phyloP scores from a whole-genome alignment of 2,329 filamentous ascomycete genomes.

The Boeremia exigua region DNA sequence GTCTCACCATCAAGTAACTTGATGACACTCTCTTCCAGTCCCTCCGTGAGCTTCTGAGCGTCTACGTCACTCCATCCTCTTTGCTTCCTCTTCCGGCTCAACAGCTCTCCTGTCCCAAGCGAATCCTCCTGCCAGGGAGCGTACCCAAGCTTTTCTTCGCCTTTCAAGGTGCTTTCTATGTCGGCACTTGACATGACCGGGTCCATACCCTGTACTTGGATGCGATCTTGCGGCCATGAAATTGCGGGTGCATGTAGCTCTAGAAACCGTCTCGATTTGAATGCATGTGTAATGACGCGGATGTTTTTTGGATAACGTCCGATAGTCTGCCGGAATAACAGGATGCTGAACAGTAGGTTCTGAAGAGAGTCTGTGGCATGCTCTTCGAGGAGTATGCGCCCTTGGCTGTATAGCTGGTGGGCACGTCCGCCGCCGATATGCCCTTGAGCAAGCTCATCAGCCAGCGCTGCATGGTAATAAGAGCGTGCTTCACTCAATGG shows the following conservation, averaged over 20 bases:
- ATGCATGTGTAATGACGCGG: conserved; percentile 56
- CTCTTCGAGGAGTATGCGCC: conserved; percentile 66
- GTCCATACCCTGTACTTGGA: conserved; percentile 55
- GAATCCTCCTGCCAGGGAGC: conserved; percentile 48
- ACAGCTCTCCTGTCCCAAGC: conserved; percentile 44
- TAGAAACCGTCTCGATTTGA: conserved; percentile 54
- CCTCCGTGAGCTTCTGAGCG: conserved; percentile 25
- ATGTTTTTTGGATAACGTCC: conserved; percentile 51
- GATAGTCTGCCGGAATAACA: conserved; percentile 55
- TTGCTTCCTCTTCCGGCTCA: conserved; percentile 48
- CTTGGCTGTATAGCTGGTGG: conserved; percentile 40
- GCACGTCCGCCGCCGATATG: conserved; percentile 32
- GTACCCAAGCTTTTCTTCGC: conserved; percentile 48
- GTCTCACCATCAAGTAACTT: conserved; percentile 31
- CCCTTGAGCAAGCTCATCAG: conserved; percentile 31
- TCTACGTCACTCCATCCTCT: conserved; percentile 48
- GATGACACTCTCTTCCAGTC: conserved; percentile 39
- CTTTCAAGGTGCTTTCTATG: conserved; percentile 43
- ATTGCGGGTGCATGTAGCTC: conserved; percentile 51
- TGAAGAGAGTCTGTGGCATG: conserved; percentile 84
- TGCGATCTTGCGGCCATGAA: conserved; percentile 49
- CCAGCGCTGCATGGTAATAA: conserved; percentile 45
- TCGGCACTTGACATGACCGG: conserved; percentile 50
- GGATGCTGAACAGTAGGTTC: conserved; percentile 79
- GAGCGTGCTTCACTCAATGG: conserved; percentile 44